A percentile compares a stretch with the other conserved stretches of the same genome.
phyloP scores from a whole-genome alignment of 768 basidiomycete genomes.

The Pisolithus marmoratus region DNA sequence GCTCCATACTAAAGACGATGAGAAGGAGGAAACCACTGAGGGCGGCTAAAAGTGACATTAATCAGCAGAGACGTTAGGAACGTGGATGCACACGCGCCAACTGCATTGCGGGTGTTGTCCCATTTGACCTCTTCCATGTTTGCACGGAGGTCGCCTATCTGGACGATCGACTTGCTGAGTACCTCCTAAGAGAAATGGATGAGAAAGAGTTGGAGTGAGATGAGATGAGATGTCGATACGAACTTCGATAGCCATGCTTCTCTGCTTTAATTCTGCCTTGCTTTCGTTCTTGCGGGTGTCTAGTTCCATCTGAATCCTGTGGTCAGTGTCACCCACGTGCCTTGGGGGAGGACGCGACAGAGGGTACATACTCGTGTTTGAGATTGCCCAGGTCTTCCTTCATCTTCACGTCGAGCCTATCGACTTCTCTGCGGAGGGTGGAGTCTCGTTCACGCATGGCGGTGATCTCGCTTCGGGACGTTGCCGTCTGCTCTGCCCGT shows the following conservation, averaged over 20 bases:
- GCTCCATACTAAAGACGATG: conserved; percentile 66
- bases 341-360: background rate
- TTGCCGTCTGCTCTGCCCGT: conserved; percentile 77
- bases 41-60: conserved; percentile 39
- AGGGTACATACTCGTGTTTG: conserved; percentile 78
- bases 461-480: conserved; percentile 78
- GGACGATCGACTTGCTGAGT: conserved; percentile 68
- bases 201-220: background rate
- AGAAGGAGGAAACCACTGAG: conserved; percentile 62
- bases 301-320: conserved; percentile 92
- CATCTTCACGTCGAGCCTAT: conserved; percentile 81
- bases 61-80: background rate
- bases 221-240: conserved; percentile 7
- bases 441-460: conserved; percentile 71
- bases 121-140: conserved; percentile 82
- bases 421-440: conserved; percentile 82
- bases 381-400: conserved; percentile 86
- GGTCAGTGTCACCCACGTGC: background rate
- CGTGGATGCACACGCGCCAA: conserved; percentile 43
- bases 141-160: conserved; percentile 72
- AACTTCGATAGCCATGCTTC: conserved; percentile 83
- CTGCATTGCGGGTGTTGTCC: conserved; percentile 83
- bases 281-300: conserved; percentile 91
- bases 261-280: conserved; percentile 74
- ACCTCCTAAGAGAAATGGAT: conserved; percentile 46